These are phyloP conservation scores for Piper betle DNA, from an alignment of 164 flowering plant genomes.

Conservation along the genomic window DNA sequence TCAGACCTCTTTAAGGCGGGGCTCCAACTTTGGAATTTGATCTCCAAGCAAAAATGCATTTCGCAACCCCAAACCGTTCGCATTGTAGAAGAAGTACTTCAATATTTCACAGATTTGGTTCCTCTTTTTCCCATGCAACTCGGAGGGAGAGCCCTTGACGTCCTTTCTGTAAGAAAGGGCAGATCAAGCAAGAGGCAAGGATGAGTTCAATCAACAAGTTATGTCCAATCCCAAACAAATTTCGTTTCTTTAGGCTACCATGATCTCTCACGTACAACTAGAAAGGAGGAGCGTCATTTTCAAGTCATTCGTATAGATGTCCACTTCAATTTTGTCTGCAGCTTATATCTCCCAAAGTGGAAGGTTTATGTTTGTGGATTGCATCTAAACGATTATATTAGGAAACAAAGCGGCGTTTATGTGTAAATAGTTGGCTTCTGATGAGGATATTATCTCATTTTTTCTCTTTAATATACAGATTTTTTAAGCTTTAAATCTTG, in stretches of 20 bases:
- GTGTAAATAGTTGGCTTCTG: no score
- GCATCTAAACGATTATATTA: neutral
- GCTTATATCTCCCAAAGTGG: neutral
- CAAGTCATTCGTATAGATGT: neutral
- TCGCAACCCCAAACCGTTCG: no score
- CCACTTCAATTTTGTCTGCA: neutral
- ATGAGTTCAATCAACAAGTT: slow-evolving; percentile 77
- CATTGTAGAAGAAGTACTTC: no score
- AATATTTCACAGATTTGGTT: no score
- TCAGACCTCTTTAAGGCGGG: no score
- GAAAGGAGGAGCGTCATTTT: neutral
- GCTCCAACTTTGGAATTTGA: no score
- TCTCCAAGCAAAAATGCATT: no score
- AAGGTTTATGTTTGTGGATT: neutral
- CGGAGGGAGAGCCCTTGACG: slow-evolving; percentile 93
- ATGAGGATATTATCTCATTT: no score
- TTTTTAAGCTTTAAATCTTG: no score
- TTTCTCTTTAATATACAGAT: no score
- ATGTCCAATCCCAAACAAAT: neutral
- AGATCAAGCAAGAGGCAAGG: slow-evolving; percentile 73
- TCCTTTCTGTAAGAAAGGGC: slow-evolving; percentile 79
- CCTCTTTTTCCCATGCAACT: slow-evolving; percentile 45
- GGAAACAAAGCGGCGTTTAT: no score
- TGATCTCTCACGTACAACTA: neutral
- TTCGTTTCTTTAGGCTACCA: neutral